Base-by-base conservation (phyloP, 306 rosid species). In the Cicer bijugum region DNA sequence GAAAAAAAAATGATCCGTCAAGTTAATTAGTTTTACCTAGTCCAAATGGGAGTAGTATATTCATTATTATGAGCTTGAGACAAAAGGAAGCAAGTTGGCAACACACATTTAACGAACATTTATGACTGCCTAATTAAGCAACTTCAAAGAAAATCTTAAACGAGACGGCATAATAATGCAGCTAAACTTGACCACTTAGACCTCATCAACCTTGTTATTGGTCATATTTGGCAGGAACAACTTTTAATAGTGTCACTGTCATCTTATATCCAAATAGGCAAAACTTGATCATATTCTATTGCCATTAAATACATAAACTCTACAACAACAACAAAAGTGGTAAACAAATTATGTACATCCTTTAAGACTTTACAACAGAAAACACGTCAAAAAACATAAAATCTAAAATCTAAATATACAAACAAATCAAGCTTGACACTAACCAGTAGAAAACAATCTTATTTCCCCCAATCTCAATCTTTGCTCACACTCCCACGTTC, bases 301-400 rank as follows among this genome's bases (percentile, higher is more conserved):
- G 73, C 15, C 71, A 48, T 52, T 52, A 33, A 68, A 71, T 67
- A 3, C 4, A 28, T 28, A 47, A 74, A 67, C 51, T 64, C 56
- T 57, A 43, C 8, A 11, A n/a, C 37, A 39, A 45, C 17, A 42
- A 9, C 28, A 39, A 76, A 80, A 43, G 82, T 23, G 9, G 6
- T 33, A 77, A 83, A 75, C 82, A 62, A 78, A 74, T 79, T 72
- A 17, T 61, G 64, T 80, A 78, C 88, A 74, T 50, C 67, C 56
- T 64, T 69, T 44, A 40, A 73, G 71, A 64, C 67, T 87, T 84
- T 79, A 85, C 85, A 87, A 80, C 65, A 76, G 80, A 51, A 56
- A 51, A 55, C 9, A 53, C 62, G 60, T 59, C 15, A 69, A 15
- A 10, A 84, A 75, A 68, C 81, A 76, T 50, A 68, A 62, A 67